Evolutionary conservation across 2,329 filamentous ascomycete genomes (phyloP).

Genomic region (Alternaria longipes): DNA sequence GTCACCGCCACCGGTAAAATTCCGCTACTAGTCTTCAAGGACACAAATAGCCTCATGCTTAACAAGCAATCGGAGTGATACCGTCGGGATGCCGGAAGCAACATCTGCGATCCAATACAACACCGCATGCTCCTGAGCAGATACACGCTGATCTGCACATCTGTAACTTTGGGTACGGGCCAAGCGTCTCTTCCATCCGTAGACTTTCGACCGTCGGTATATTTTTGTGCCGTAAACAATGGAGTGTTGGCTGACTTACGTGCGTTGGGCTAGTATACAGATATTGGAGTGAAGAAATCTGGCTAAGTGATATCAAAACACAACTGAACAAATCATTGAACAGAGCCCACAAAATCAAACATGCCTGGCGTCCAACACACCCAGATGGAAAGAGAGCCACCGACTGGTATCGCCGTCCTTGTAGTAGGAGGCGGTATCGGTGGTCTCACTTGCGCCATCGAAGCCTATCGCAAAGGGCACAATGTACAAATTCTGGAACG

Average conservation of each 20-base stretch:
- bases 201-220: neutral
- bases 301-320: neutral
- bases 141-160: neutral
- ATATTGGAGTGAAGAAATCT: too few species aligned
- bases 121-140: neutral
- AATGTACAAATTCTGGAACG: conserved; percentile 16
- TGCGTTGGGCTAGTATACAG: too few species aligned
- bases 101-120: neutral
- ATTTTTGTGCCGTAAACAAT: neutral
- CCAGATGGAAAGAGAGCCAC: neutral
- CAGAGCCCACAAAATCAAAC: neutral
- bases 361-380: neutral
- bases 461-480: conserved; percentile 43
- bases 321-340: neutral
- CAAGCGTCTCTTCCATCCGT: neutral
- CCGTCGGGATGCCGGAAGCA: neutral
- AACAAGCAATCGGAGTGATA: neutral
- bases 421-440: conserved; percentile 41
- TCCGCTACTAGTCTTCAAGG: neutral
- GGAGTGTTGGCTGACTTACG: neutral
- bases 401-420: conserved; percentile 14
- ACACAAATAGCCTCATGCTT: neutral
- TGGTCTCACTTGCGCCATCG: conserved; percentile 36
- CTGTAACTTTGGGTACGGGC: neutral
- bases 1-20: neutral